Evolutionary conservation across 1,139 yeast species (phyloP).

Genomic region (Geotrichum cucujoidarum): DNA sequence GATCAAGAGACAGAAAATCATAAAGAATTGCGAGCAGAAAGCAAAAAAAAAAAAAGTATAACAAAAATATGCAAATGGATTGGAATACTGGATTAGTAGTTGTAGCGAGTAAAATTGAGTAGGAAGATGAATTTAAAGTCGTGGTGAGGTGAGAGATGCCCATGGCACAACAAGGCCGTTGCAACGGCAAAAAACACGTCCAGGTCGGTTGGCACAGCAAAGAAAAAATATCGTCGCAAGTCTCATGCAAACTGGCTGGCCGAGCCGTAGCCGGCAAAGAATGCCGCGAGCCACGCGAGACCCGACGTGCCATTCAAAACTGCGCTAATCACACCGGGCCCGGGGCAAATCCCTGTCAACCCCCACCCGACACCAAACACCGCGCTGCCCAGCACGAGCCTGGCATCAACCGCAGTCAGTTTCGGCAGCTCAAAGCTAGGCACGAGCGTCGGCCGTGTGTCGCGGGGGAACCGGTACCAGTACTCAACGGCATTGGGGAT

Average conservation of each 20-base stretch:
- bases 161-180: not conserved
- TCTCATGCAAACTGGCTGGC: constrained; percentile 2
- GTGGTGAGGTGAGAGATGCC: not conserved
- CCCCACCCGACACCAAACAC: constrained; percentile 50
- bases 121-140: too few species aligned
- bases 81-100: too few species aligned
- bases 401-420: constrained; percentile 24
- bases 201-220: too few species aligned
- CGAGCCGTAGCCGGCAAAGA: constrained; percentile 19
- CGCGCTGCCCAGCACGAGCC: constrained; percentile 39
- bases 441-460: constrained; percentile 25
- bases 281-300: constrained; percentile 26
- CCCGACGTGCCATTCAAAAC: constrained; percentile 26
- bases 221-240: too few species aligned
- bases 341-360: constrained; percentile 45
- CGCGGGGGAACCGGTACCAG: constrained; percentile 1
- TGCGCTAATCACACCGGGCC: constrained; percentile 40
- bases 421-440: constrained; percentile 16
- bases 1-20: not conserved
- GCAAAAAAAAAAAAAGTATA: not conserved
- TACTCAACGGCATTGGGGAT: constrained; percentile 40
- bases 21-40: not conserved
- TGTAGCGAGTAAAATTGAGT: too few species aligned
- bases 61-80: too few species aligned
- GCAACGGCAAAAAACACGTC: not conserved